These are phyloP conservation scores for Dendrothele bispora DNA, from an alignment of 768 basidiomycete species.

Conservation along the genomic window DNA sequence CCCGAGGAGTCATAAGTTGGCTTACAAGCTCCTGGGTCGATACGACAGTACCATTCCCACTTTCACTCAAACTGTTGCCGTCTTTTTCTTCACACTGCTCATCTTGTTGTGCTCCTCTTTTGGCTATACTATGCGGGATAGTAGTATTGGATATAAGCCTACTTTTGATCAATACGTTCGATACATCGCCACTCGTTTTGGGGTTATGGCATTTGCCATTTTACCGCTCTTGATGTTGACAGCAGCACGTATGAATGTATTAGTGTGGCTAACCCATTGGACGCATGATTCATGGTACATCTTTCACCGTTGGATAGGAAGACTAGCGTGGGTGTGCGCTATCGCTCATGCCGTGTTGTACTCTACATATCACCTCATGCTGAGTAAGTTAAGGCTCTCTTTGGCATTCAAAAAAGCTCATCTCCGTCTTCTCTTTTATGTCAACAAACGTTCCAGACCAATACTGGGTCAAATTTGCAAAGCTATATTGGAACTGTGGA, in stretches of 20 bases:
- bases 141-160: neutral
- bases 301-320: slow-evolving; percentile 6
- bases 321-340: neutral
- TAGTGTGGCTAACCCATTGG: slow-evolving; percentile 6
- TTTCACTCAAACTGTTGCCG: neutral
- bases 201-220: slow-evolving; percentile 3
- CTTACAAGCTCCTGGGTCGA: neutral
- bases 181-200: slow-evolving; percentile 1
- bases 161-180: neutral
- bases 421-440: too few relatives aligned
- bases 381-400: neutral
- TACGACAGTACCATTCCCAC: slow-evolving; percentile 2
- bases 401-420: neutral
- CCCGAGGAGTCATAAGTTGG: neutral
- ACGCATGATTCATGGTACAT: slow-evolving; percentile 5
- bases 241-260: slow-evolving; percentile 2
- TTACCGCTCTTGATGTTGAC: slow-evolving; percentile 5
- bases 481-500: slow-evolving; percentile 5
- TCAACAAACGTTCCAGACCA: neutral
- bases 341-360: neutral
- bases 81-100: neutral
- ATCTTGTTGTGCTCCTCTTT: neutral
- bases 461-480: neutral
- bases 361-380: neutral
- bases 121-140: neutral